Base-by-base conservation (phyloP, 2,329 filamentous ascomycete species). In the Aspergillus arachidicola region DNA sequence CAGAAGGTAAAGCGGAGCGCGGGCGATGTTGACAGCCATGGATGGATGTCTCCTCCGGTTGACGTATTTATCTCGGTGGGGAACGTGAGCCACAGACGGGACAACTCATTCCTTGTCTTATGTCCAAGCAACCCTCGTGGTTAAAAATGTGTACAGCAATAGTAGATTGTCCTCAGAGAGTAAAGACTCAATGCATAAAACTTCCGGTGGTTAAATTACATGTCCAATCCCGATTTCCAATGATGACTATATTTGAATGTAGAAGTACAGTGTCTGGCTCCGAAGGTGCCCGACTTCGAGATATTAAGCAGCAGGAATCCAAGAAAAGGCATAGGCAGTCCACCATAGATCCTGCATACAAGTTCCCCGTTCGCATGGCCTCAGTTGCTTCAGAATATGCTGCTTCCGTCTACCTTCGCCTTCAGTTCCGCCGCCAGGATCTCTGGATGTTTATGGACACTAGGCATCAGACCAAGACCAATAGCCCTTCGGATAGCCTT, bases 401-500 rank as follows among this genome's bases (percentile, higher is more conserved):
- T 59, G 54, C 63, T 61, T 64, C 63, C 64, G 58, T 75, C 72
- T 68, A 72, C 65, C 60, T 71, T 75, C 30, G 66, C 62, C 67
- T 69, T 73, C 51, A 73, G 62, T 56, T 79, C 74, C 16, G 68
- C 64, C 6, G 83, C 81, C 68, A 97, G 77, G 62, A 96, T 83
- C 78, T 96, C 91, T 4, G 95, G 95, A 80, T 99, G 95, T 68
- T 84, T 83, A 81, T 99, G 92, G 60, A 96, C 90, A 76, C 90
- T 96, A 28, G 95, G 95, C 85, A 98, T 93, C 64, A 98, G 83
- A 19, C 95, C 95, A 74, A 97, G 85, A 1, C 94, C 95, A 72
- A 98, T 90, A 23, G 92, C 90, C 71, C 95, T 87, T 68, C 95
- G 85, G 72, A 99, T 91, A 59, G 96, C 94, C 83, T 96, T 97